Evolutionary conservation across 106 monocot genomes (phyloP), one percentile per base, ranked within the genome.

Genomic region (Dioscorea alata): DNA sequence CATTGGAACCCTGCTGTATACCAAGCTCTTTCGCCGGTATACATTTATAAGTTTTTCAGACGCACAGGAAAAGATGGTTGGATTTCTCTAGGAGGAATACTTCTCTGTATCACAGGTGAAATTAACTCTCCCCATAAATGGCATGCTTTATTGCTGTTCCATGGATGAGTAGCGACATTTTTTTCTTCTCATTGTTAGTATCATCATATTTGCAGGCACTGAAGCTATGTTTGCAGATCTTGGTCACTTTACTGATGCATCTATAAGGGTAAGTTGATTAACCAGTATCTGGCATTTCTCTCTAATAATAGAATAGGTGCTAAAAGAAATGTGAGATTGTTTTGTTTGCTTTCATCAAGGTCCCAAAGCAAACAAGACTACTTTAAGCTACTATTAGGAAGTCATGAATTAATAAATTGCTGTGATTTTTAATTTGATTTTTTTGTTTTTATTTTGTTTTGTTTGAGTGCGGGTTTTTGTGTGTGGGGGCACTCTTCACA

Each of bases 221-320:
- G 94, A 91, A 78, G 94, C 91, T n/a, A 91, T 95, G 94, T 91
- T 91, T 78, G 94, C 91, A 22, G 91, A 91, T 74, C 85, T 95
- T 61, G 94, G 94, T 4, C 91, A 91, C 75, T 95, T 95, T 66
- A 86, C 61, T 23, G 56, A 51, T 60, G 56, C 81, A 48, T 88
- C 94, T 33, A 88, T 95, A 65, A 88, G 81, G 79, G 94, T 95
- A 83, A 23, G 72, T 12, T 71, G 42, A 42, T 42, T 42, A 42
- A 2, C 42, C 42, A 42, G 6, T 8, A 42, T 42, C 42, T 42
- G 42, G 42, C 9, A 42, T 42, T 42, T 42, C 10, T 42, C 10
- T 42, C 9, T 42, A 42, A 42, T 42, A 42, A 42, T 42, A 0
- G 10, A 42, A 10, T 42, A 6, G 42, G 6, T 42, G 42, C 42